Percentiles rank a stretch among this genome's conserved stretches.
These are phyloP conservation scores for Aschersonia sp. DNA, from an alignment of 2,329 filamentous ascomycete species.

Conservation along the genomic window DNA sequence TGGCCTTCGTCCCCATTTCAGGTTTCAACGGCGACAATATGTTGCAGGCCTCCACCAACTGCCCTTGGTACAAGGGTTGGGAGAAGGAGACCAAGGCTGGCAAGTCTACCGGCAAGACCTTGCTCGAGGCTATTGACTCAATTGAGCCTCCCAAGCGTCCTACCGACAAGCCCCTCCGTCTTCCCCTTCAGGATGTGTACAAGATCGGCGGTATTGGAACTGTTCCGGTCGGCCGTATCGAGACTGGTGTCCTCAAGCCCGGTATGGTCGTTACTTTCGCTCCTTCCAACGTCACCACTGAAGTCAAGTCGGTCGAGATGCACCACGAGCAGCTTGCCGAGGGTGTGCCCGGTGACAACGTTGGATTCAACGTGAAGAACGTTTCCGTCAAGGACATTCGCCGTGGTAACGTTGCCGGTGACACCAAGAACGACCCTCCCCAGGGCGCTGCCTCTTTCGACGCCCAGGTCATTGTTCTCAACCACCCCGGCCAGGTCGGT, in stretches of 20 bases:
- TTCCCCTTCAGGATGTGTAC: conserved; percentile 99
- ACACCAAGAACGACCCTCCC: conserved; percentile 99
- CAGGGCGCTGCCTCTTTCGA: conserved; percentile 84
- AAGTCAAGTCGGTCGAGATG: conserved; percentile 99
- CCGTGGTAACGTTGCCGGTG: conserved; percentile 98
- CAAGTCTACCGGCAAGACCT: conserved; percentile 88
- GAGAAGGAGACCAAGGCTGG: conserved; percentile 86
- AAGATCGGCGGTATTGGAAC: conserved; percentile 99
- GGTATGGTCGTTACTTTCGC: conserved; percentile 96
- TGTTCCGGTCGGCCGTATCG: conserved; percentile 99
- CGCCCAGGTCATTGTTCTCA: conserved; percentile 99
- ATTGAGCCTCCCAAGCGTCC: conserved; percentile 89
- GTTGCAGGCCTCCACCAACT: conserved; percentile 78
- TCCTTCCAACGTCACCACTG: conserved; percentile 97
- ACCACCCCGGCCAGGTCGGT: conserved; percentile 99
- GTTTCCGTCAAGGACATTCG: conserved; percentile 99
- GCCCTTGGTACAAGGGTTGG: conserved; percentile 99
- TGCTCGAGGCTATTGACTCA: conserved; percentile 95
- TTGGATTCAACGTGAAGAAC: conserved; percentile 99
- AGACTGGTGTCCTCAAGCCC: conserved; percentile 92
- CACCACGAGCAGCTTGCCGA: conserved; percentile 97
- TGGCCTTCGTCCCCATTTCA: conserved; percentile 98
- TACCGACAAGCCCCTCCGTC: conserved; percentile 98
- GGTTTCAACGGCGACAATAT: conserved; percentile 99
- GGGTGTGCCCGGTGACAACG: conserved; percentile 98